Evolutionary conservation across 2,329 filamentous ascomycete species (phyloP).

Genomic region (Polytolypa hystricis): DNA sequence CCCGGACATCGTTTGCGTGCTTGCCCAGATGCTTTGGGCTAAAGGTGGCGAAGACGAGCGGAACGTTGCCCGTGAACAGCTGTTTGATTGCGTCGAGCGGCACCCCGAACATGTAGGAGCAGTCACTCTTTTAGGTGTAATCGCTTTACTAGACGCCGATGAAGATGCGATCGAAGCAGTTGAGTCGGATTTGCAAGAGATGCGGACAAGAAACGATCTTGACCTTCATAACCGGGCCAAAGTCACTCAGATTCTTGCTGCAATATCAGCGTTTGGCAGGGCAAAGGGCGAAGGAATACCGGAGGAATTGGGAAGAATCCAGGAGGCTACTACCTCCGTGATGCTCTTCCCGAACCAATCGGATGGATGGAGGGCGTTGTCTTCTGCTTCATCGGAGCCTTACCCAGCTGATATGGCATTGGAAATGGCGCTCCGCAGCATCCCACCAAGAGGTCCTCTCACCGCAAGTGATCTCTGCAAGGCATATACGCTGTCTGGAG

Average conservation of each 20-base stretch:
- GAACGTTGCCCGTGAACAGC: slow-evolving; percentile 62
- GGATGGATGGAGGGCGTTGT: slow-evolving; percentile 69
- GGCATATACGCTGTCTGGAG: slow-evolving; percentile 64
- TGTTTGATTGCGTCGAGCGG: slow-evolving; percentile 69
- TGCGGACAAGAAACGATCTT: slow-evolving; percentile 58
- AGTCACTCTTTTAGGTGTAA: slow-evolving; percentile 68
- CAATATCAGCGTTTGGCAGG: slow-evolving; percentile 51
- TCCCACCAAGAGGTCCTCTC: slow-evolving; percentile 61
- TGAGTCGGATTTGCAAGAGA: slow-evolving; percentile 58
- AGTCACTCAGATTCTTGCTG: slow-evolving; percentile 65
- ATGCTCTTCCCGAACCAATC: slow-evolving; percentile 72
- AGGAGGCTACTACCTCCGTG: slow-evolving; percentile 62
- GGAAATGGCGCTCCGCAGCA: slow-evolving; percentile 60
- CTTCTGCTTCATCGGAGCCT: slow-evolving; percentile 44
- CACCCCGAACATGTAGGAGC: slow-evolving; percentile 67
- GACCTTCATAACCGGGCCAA: slow-evolving; percentile 53
- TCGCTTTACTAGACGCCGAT: slow-evolving; percentile 72
- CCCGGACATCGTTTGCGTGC: slow-evolving; percentile 73
- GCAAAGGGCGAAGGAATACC: slow-evolving; percentile 31
- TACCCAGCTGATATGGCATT: slow-evolving; percentile 66
- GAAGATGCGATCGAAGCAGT: slow-evolving; percentile 71
- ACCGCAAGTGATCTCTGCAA: slow-evolving; percentile 58
- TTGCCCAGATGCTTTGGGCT: slow-evolving; percentile 89
- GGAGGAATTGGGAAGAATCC: slow-evolving; percentile 41
- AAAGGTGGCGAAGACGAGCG: slow-evolving; percentile 65